Percentiles rank a stretch among this genome's conserved stretches.
Evolutionary conservation across 305 asterid genomes (phyloP).

Genomic region (Andrographis paniculata): DNA sequence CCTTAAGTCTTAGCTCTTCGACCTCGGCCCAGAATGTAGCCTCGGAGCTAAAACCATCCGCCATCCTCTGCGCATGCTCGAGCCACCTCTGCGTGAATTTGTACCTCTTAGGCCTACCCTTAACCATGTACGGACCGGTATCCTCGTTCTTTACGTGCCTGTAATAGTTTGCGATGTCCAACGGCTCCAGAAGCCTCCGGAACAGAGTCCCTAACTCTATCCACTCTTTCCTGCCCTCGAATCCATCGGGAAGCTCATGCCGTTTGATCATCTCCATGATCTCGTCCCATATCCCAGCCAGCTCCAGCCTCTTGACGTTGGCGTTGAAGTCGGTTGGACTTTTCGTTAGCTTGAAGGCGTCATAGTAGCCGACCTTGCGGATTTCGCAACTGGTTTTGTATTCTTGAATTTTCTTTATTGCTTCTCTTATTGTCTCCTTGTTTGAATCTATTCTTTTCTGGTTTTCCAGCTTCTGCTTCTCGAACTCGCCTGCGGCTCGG

Average conservation of each 20-base stretch:
- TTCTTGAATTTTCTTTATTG: slow-evolving; percentile 45
- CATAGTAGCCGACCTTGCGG: slow-evolving; percentile 68
- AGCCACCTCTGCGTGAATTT: slow-evolving; percentile 66
- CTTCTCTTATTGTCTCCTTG: slow-evolving; percentile 37
- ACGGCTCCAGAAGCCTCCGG: slow-evolving; percentile 63
- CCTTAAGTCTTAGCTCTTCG: slow-evolving; percentile 61
- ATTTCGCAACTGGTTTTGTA: slow-evolving; percentile 61
- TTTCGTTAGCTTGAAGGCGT: slow-evolving; percentile 62
- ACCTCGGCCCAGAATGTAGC: slow-evolving; percentile 84
- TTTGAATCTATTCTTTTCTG: slow-evolving; percentile 46
- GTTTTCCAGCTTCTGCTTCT: slow-evolving; percentile 59
- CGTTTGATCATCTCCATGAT: slow-evolving; percentile 62
- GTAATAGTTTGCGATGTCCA: slow-evolving; percentile 84
- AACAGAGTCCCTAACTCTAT: slow-evolving; percentile 58
- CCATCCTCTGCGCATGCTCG: slow-evolving; percentile 55
- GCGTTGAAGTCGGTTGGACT: slow-evolving; percentile 49
- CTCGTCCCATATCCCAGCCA: slow-evolving; percentile 79
- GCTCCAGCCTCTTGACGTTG: slow-evolving; percentile 59
- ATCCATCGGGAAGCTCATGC: slow-evolving; percentile 72
- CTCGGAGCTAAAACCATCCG: slow-evolving; percentile 36
- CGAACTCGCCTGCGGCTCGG: slow-evolving; percentile 81
- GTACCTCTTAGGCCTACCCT: slow-evolving; percentile 72
- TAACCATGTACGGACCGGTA: slow-evolving; percentile 74
- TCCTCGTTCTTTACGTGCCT: slow-evolving; percentile 68
- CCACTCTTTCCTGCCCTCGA: slow-evolving; percentile 79